phyloP scores from a whole-genome alignment of 2,329 filamentous ascomycete species.

The Coleophoma crateriformis region DNA sequence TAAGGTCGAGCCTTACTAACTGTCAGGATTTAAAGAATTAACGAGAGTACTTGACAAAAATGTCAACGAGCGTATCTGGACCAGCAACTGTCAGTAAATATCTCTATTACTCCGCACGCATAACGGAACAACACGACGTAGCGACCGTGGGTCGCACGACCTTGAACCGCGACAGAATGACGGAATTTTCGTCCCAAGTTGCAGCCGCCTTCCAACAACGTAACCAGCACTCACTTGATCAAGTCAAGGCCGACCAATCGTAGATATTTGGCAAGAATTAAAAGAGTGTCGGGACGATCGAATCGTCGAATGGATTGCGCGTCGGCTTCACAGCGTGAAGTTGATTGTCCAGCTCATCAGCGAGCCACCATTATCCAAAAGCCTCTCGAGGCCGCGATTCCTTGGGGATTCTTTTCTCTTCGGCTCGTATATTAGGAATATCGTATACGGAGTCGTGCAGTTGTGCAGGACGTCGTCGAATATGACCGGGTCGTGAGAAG shows the following conservation, averaged over 20 bases:
- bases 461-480: conserved; percentile 13
- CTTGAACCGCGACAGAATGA: conserved; percentile 1
- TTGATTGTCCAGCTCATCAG: conserved; percentile 18
- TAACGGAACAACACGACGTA: conserved; percentile 18
- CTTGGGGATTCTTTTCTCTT: background rate
- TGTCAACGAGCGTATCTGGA: conserved; percentile 44
- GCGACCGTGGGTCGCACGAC: conserved; percentile 2
- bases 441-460: conserved; percentile 10
- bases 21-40: conserved; percentile 42
- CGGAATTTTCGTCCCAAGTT: background rate
- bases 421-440: conserved; percentile 5
- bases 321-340: conserved; percentile 16
- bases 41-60: conserved; percentile 56
- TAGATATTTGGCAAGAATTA: conserved; percentile 16
- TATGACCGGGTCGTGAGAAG: conserved; percentile 1
- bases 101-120: conserved; percentile 9
- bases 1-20: conserved; percentile 25
- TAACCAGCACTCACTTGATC: conserved; percentile 21
- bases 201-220: conserved; percentile 1
- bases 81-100: background rate
- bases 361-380: conserved; percentile 24
- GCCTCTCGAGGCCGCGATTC: conserved; percentile 22
- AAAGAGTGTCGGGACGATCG: conserved; percentile 31
- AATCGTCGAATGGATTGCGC: conserved; percentile 18
- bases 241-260: conserved; percentile 19